phyloP scores from a whole-genome alignment of 148 eudicot genomes.

The Gaultheria prostrata region DNA sequence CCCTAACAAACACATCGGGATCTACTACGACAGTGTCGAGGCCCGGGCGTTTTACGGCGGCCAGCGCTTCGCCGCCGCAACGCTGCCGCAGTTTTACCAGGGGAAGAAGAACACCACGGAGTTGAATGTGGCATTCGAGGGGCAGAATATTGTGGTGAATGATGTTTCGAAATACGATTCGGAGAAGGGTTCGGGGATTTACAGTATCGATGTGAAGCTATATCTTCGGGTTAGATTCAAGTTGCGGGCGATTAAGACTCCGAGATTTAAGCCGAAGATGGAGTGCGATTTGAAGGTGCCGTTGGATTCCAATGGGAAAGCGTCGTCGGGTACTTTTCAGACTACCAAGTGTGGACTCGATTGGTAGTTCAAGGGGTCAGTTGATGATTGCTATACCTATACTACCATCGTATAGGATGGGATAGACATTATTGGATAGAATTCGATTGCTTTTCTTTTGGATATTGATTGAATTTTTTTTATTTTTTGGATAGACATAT shows the following conservation, averaged over 20 bases:
- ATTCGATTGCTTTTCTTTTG: too few relatives aligned
- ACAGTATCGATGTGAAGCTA: constrained; percentile 45
- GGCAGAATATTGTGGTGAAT: constrained; percentile 31
- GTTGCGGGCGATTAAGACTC: constrained; percentile 44
- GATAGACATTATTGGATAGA: too few relatives aligned
- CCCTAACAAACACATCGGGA: constrained; percentile 61
- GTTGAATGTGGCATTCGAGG: constrained; percentile 36
- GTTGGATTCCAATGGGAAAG: constrained; percentile 31
- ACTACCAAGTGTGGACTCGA: constrained; percentile 37
- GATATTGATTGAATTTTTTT: too few relatives aligned
- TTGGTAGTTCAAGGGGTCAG: constrained; percentile 23
- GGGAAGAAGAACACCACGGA: constrained; percentile 47
- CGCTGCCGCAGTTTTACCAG: constrained; percentile 44
- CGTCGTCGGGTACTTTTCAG: constrained; percentile 31
- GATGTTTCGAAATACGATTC: constrained; percentile 26
- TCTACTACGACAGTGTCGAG: constrained; percentile 67
- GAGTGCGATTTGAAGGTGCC: constrained; percentile 68
- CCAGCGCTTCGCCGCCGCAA: constrained; percentile 30
- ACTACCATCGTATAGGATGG: too few relatives aligned
- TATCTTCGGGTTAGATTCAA: constrained; percentile 46
- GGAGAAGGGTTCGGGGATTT: constrained; percentile 41
- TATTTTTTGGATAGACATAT: too few relatives aligned
- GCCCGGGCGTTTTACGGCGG: constrained; percentile 47
- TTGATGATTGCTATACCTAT: too few relatives aligned
- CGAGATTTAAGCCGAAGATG: constrained; percentile 42